phyloP scores from a whole-genome alignment of 305 asterid genomes.

The Fraxinus sp. region DNA sequence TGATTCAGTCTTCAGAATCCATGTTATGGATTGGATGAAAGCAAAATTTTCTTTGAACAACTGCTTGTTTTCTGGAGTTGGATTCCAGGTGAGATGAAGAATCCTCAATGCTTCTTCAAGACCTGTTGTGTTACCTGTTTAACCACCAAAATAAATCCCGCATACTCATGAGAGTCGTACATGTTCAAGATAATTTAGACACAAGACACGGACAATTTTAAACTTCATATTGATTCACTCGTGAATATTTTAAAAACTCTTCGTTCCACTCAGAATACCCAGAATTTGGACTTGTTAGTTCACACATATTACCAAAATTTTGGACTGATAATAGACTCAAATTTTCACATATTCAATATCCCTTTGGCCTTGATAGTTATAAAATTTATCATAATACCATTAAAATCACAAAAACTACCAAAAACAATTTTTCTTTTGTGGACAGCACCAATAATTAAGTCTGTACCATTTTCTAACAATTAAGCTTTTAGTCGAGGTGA shows the following conservation, averaged over 20 bases:
- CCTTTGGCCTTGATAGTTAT: neutral
- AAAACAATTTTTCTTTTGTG: neutral
- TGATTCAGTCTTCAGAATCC: constrained; percentile 33
- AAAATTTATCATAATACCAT: neutral
- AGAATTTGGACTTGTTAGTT: neutral
- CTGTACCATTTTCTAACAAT: neutral
- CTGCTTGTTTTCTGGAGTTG: constrained; percentile 37
- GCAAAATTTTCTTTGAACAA: constrained; percentile 42
- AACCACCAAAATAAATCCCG: neutral
- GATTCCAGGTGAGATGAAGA: constrained; percentile 51
- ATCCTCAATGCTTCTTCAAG: too few relatives aligned
- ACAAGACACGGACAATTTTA: neutral
- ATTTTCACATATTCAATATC: neutral
- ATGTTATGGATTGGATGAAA: constrained; percentile 38
- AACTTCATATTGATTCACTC: neutral
- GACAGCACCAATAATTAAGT: neutral
- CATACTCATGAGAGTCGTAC: neutral
- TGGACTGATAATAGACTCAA: neutral
- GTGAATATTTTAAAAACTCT: neutral
- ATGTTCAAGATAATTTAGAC: neutral
- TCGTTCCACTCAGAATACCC: neutral
- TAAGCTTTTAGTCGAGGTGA: neutral
- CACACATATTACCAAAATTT: neutral
- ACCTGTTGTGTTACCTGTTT: neutral
- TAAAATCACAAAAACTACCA: neutral